phyloP scores from a whole-genome alignment of 2,329 filamentous ascomycete genomes.

The Zopfia rhizophila region DNA sequence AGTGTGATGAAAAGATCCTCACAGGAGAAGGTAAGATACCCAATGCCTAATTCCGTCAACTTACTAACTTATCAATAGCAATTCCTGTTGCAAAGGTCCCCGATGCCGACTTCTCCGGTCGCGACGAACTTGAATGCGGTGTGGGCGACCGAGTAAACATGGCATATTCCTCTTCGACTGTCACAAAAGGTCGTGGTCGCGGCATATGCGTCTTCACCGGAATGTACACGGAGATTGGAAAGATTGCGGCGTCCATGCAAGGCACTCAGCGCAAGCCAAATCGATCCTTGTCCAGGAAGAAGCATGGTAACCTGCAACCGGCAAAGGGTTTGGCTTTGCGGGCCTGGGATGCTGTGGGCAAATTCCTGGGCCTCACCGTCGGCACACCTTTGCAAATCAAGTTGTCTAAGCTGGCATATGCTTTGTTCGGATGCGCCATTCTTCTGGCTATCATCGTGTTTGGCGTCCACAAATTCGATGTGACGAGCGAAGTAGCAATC shows the following conservation, averaged over 20 bases:
- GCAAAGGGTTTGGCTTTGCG: slow-evolving; percentile 42
- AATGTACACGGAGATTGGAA: slow-evolving; percentile 76
- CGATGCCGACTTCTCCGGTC: slow-evolving; percentile 65
- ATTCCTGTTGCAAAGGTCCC: slow-evolving; percentile 70
- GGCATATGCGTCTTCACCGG: slow-evolving; percentile 73
- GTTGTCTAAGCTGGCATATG: slow-evolving; percentile 22
- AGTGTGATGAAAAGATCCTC: slow-evolving; percentile 74
- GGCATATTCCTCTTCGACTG: slow-evolving; percentile 72
- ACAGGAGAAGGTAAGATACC: slow-evolving; percentile 64
- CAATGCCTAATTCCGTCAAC: not conserved
- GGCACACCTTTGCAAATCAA: slow-evolving; percentile 35
- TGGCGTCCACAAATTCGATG: slow-evolving; percentile 35
- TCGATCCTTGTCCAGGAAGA: slow-evolving; percentile 49
- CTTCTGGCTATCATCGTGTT: slow-evolving; percentile 35
- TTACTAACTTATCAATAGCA: slow-evolving; percentile 48
- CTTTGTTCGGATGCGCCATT: slow-evolving; percentile 32
- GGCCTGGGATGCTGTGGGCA: slow-evolving; percentile 26
- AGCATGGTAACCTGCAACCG: slow-evolving; percentile 56
- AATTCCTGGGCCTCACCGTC: slow-evolving; percentile 41
- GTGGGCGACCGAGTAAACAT: slow-evolving; percentile 74
- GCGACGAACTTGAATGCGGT: slow-evolving; percentile 56
- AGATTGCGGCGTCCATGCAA: slow-evolving; percentile 72
- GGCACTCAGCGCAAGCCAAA: slow-evolving; percentile 60
- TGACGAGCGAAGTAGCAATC: slow-evolving; percentile 40
- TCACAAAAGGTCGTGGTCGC: slow-evolving; percentile 72